Base-by-base conservation (phyloP, 192 early-diverging fungal species). In the Coemansia reversa region DNA sequence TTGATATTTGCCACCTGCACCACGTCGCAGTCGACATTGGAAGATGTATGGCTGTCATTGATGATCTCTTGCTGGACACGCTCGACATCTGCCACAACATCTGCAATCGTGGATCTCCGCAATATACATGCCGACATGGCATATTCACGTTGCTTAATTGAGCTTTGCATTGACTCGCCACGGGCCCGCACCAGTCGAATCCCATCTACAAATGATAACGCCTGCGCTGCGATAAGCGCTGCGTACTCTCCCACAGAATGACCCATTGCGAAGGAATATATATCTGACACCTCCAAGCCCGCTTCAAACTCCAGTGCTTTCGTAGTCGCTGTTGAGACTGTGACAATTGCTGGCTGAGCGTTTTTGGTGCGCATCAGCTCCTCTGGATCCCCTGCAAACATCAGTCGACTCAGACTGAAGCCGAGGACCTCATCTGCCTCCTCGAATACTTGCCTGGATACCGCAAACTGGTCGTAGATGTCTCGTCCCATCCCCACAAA, bases 231-330 rank as follows among this genome's bases (percentile, higher is more conserved):
- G 19, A 90, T 85, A 19, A 92, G 79, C 5, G 90, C 89, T 19
- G 86, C 83, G 62, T 97, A 98, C 75, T 98, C 96, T 20, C 96
- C 96, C 5, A 98, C 81, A 23, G 93, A 94, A 64, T 98, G 96
- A 6, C 96, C 96, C 51, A 97, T 79, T 0, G 90, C 89, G 82
- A 88, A 90, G 5, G 88, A 87, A 69, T 89, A 94, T 19, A 85
- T 74, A 3, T 87, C 86, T 6, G 76, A 69, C 19, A 91, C 76
- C 62, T 90, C 86, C 69, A 93, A 91, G n/a, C 90, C 93, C 54
- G 83, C 86, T 25, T 93, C 94, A 0, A 76, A 80, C 80, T 95
- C 90, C 48, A 98, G 75, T 12, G 94, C 93, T 18, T 89, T 84
- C 22, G 94, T 69, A 51, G 92, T 85, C 0, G 96, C 96, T 56